Evolutionary conservation across 257 asterid species (phyloP), one percentile per base, ranked within the genome.

Genomic region (Rubia yunnanensis): DNA sequence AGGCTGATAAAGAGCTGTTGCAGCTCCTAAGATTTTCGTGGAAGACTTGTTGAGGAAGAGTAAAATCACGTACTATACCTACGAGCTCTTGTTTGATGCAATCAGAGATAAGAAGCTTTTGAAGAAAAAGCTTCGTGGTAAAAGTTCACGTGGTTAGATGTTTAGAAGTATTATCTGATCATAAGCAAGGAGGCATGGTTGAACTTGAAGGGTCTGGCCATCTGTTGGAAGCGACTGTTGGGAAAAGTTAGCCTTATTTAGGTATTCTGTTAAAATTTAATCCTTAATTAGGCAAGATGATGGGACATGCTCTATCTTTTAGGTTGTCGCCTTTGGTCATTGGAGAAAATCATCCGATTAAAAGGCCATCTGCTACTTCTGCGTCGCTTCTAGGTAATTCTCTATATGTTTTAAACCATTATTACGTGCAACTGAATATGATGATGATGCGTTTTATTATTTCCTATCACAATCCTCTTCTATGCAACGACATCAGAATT

Each of bases 21-120:
- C 88, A 7, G 95, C 94, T 44, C 99, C 99, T 52, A 92, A 88
- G 85, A 86, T 89, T 57, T 82, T 89, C 71, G 83, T 92, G 70
- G 95, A 89, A 61, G 86, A 86, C 73, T 80, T 92, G 82, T 58
- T 84, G 88, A 86, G 76, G 79, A 88, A 86, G 77, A 80, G 88
- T 14, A 82, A 82, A 70, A 82, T 92, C 34, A 83, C 86, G 57
- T 89, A 87, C 68, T 76, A 63, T 78, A 82, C 96, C n/a, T 86
- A 89, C 69, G 96, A 88, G 64, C 75, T 87, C 63, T 80, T 92
- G 54, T 76, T 78, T 49, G 99, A 89, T 46, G 96, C 88, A 57
- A 64, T 89, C 64, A 83, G 99, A 74, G 83, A 83, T 69, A 87
- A 86, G 79, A 87, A 83, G 74, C 77, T 85, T 34, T 61, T 68